phyloP scores from a whole-genome alignment of 352 stramenopile species.

The Blastocystis sp. region DNA sequence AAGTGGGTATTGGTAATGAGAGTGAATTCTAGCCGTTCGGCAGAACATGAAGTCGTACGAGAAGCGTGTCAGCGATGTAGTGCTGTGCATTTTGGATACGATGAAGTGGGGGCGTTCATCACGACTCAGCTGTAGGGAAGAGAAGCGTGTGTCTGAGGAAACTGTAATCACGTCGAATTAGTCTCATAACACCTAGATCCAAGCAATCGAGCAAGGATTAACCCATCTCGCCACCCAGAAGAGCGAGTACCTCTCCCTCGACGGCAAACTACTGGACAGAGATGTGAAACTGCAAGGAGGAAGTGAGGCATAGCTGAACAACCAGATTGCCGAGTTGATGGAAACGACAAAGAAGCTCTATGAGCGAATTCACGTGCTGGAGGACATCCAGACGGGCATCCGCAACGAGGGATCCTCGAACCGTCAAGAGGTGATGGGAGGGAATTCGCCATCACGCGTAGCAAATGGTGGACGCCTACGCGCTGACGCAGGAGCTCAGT shows the following conservation, averaged over 20 bases:
- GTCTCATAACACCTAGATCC: not conserved
- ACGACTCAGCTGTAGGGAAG: not conserved
- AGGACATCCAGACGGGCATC: constrained; percentile 26
- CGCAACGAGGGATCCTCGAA: not conserved
- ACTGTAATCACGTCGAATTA: not conserved
- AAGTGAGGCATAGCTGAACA: not conserved
- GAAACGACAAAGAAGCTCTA: not conserved
- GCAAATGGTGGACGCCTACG: not conserved
- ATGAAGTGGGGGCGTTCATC: not conserved
- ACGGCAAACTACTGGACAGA: not conserved
- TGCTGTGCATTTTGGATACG: not conserved
- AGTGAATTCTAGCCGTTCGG: constrained; percentile 18
- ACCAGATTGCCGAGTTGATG: constrained; percentile 14
- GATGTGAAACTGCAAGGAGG: not conserved
- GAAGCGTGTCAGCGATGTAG: constrained; percentile 27
- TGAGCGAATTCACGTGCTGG: constrained; percentile 14
- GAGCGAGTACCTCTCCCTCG: not conserved
- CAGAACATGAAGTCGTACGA: constrained; percentile 61
- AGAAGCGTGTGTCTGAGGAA: not conserved
- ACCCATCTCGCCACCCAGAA: not conserved
- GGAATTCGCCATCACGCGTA: not conserved
- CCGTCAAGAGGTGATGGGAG: not conserved
- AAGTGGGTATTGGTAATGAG: not conserved
- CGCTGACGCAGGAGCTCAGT: constrained; percentile 4
- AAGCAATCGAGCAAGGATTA: constrained; percentile 1